phyloP scores from a whole-genome alignment of 1,284 basidiomycete species.

The Papiliotrema terrestris region DNA sequence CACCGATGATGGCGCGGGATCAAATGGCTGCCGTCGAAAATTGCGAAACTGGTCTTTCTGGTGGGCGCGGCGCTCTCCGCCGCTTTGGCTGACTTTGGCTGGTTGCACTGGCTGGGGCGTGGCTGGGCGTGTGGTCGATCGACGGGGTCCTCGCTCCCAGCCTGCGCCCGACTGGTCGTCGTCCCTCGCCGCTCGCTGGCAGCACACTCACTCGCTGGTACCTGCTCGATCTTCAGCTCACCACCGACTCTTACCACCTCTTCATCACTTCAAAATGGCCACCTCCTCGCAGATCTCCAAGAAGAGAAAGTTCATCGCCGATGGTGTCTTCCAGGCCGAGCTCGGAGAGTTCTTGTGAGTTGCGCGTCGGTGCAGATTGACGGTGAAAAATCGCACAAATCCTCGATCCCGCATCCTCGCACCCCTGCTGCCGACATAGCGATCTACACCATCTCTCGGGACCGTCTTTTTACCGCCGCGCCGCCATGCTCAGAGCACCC shows the following conservation, averaged over 20 bases:
- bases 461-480: no score
- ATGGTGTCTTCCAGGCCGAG: conserved; percentile 72
- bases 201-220: not conserved
- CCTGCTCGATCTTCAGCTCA: not conserved
- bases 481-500: not conserved
- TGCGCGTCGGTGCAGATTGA: no score
- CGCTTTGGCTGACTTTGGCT: no score
- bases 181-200: not conserved
- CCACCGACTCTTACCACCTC: not conserved
- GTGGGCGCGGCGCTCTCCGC: no score
- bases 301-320: conserved; percentile 95
- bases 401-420: no score
- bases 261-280: conserved; percentile 31
- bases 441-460: no score
- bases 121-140: not conserved
- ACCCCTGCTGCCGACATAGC: no score
- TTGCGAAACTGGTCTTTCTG: no score
- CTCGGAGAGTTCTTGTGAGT: conserved; percentile 87
- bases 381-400: not conserved
- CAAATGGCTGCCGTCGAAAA: no score
- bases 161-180: no score
- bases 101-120: no score
- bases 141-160: not conserved
- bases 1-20: not conserved
- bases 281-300: conserved; percentile 78